Evolutionary conservation across 1,139 yeast species (phyloP), one percentile per base, ranked within the genome.

Genomic region (Pichia sp.): DNA sequence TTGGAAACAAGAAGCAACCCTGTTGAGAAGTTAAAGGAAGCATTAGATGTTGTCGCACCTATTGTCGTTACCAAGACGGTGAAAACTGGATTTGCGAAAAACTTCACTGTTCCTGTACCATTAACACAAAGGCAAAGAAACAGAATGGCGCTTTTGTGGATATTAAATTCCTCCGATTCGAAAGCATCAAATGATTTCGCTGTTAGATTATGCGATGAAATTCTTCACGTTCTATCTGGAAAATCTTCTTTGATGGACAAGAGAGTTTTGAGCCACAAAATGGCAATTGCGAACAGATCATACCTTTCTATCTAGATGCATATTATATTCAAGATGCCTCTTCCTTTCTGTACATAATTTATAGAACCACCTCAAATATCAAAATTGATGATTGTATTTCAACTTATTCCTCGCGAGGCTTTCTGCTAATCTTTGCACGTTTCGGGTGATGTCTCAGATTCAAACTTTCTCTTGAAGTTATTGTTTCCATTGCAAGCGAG

Each of bases 201-300:
- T 1, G 97, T 93, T 36, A 81, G 98, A 67, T 77, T 93, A 57
- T 93, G 93, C 38, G 98, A 93, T 72, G 98, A 93, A 71, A 80
- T 93, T 58, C 70, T 90, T 47, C 76, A 87, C 53, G 95, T 95
- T 34, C 77, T 77, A 63, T 84, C 81, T 64, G 97, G 97, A 53
- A 83, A 82, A 68, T 83, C 95, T 48, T 77, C 92, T 45, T 93
- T 96, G 32, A 87, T 82, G 70, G 97, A 89, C 59, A 90, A 87
- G 76, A 85, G 85, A 72, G 81, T 83, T 49, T 85, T 82, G 66
- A 83, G 88, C 79, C 98, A 92, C 72, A 89, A 85, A 74, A 75
- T 81, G 58, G 97, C 97, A 51, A 84, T 90, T 69, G 80, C 86
- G 52, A 87, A 85, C 69, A 85, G 95, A 82, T 85, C 93, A 57